These are phyloP conservation scores for Rhynchospora breviuscula DNA, from an alignment of 176 grass and related monocot genomes.

Conservation along the genomic window DNA sequence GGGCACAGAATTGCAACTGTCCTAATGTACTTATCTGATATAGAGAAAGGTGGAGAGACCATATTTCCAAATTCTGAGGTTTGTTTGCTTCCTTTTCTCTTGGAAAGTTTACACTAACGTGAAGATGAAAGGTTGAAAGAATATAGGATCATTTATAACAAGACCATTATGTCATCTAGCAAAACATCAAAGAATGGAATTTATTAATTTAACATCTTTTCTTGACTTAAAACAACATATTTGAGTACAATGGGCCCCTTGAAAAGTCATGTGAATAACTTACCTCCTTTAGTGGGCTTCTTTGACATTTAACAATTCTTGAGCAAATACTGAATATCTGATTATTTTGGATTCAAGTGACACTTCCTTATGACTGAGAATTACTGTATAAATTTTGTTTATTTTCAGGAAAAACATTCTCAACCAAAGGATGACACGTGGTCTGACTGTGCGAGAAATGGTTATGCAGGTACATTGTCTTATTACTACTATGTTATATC, in stretches of 20 bases:
- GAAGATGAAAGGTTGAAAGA: background rate
- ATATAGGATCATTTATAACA: background rate
- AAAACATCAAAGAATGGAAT: background rate
- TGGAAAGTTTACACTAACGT: background rate
- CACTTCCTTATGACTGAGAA: background rate
- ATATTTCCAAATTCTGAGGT: slow-evolving; percentile 84
- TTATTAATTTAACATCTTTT: background rate
- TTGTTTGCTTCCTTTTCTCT: slow-evolving; percentile 15
- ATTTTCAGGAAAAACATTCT: slow-evolving; percentile 52
- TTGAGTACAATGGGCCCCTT: background rate
- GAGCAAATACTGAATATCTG: background rate
- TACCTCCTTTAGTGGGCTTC: background rate
- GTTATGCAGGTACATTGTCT: slow-evolving; percentile 62
- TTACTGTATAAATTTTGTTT: slow-evolving; percentile 18
- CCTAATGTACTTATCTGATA: slow-evolving; percentile 79
- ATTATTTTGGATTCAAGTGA: background rate
- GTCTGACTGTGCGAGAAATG: slow-evolving; percentile 85
- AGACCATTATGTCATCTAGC: background rate
- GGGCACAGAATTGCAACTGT: slow-evolving; percentile 80
- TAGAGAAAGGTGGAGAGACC: slow-evolving; percentile 84
- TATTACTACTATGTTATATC: background rate
- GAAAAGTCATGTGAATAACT: background rate
- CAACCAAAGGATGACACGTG: slow-evolving; percentile 67
- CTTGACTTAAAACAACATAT: background rate
- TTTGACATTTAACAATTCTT: slow-evolving; percentile 5